A percentile compares a stretch with the other conserved stretches of the same genome.
Conservation (phyloP, 108 stramenopile genomes). For the Aureococcus anophagefferens region DNA sequence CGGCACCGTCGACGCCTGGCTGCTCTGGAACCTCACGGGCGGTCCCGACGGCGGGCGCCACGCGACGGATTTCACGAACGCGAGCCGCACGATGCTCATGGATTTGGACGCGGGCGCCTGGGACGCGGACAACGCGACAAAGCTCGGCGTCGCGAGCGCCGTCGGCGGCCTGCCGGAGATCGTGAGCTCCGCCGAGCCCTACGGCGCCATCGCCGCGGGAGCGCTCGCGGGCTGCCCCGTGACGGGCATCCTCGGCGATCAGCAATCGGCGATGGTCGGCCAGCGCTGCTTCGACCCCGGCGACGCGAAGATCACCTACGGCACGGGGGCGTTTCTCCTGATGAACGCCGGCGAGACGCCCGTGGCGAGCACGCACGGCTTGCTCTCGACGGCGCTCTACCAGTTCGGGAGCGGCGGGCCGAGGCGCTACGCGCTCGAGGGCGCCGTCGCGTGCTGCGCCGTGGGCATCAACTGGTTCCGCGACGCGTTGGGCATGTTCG, state of each 20-base stretch:
- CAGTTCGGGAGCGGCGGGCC: conserved; percentile 61
- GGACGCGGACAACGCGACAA: conserved; percentile 62
- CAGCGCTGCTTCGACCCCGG: conserved; percentile 80
- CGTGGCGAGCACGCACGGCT: conserved; percentile 51
- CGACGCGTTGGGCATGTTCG: conserved; percentile 79
- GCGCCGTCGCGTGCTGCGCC: conserved; percentile 82
- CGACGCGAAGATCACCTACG: conserved; percentile 89
- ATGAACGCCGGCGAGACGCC: conserved; percentile 80
- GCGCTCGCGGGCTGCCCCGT: conserved; percentile 53
- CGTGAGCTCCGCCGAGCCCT: conserved; percentile 36
- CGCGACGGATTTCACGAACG: conserved; percentile 88
- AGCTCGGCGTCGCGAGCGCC: conserved; percentile 29
- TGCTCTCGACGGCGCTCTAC: conserved; percentile 93
- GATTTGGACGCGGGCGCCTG: conserved; percentile 67
- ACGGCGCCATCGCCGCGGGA: conserved; percentile 25
- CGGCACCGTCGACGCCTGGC: conserved; percentile 93
- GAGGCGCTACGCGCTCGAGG: conserved; percentile 83
- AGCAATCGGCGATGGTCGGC: conserved; percentile 92
- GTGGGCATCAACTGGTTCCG: conserved; percentile 65
- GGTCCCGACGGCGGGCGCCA: conserved; percentile 64
- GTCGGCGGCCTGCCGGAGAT: conserved; percentile 46
- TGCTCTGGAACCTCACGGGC: conserved; percentile 75
- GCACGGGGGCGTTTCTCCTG: conserved; percentile 93
- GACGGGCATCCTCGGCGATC: conserved; percentile 80
- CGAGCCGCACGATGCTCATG: conserved; percentile 86